Evolutionary conservation across 2,329 filamentous ascomycete genomes (phyloP).

Genomic region (Diplodia mutila): DNA sequence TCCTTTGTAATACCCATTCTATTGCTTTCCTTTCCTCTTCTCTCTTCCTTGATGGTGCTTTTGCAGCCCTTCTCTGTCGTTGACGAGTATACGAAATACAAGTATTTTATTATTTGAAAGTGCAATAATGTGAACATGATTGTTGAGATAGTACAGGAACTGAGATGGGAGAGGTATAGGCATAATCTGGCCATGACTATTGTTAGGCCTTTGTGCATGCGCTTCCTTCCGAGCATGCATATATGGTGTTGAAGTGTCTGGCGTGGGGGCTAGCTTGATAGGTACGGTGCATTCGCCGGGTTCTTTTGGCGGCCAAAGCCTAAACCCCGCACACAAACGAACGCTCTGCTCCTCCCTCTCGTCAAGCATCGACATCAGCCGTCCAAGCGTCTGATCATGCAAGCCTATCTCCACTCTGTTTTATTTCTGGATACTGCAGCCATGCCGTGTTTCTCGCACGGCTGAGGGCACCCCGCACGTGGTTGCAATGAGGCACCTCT

Average conservation of each 20-base stretch:
- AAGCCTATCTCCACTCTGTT: not conserved
- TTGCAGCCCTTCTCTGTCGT: not conserved
- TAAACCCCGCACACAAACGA: not conserved
- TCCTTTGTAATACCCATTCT: conserved; percentile 11
- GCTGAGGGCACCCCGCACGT: conserved; percentile 1
- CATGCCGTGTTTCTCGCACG: not conserved
- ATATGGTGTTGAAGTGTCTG: not conserved
- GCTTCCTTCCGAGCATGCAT: not conserved
- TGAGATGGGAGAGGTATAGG: no score
- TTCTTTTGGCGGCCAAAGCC: not conserved
- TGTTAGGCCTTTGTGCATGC: not conserved
- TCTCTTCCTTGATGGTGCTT: not conserved
- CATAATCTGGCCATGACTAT: not conserved
- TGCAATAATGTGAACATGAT: not conserved
- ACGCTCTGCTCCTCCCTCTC: not conserved
- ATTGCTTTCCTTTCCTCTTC: not conserved
- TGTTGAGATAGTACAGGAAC: no score
- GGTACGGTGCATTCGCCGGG: not conserved
- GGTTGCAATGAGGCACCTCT: not conserved
- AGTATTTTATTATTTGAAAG: not conserved
- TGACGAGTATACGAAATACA: not conserved
- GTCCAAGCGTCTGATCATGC: not conserved
- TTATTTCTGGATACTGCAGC: not conserved
- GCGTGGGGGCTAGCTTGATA: not conserved
- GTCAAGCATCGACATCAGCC: not conserved